Evolutionary conservation across 2,329 filamentous ascomycete species (phyloP).

Genomic region (Passalora sequoiae): DNA sequence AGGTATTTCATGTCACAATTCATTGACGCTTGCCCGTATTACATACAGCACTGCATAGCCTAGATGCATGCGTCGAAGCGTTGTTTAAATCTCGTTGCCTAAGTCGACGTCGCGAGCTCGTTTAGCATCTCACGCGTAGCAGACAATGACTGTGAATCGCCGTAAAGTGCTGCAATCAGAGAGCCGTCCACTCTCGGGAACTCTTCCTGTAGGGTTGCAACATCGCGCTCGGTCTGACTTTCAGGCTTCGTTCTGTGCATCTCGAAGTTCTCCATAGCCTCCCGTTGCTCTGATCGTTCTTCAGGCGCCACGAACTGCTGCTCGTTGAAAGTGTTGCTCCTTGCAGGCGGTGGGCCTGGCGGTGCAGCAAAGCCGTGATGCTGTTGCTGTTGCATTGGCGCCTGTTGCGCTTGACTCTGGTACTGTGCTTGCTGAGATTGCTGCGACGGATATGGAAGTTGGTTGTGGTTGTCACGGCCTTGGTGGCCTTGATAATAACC

Average conservation of each 20-base stretch:
- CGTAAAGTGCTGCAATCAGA: slow-evolving; percentile 44
- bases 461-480: slow-evolving; percentile 8
- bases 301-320: slow-evolving; percentile 37
- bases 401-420: slow-evolving; percentile 9
- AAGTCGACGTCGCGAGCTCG: slow-evolving; percentile 30
- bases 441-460: no score
- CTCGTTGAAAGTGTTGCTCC: slow-evolving; percentile 31
- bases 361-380: slow-evolving; percentile 12
- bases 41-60: no score
- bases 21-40: no score
- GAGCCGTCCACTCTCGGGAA: slow-evolving; percentile 43
- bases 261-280: slow-evolving; percentile 43
- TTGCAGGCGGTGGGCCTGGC: slow-evolving; percentile 17
- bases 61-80: no score
- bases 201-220: slow-evolving; percentile 40
- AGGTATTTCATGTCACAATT: no score
- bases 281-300: slow-evolving; percentile 34
- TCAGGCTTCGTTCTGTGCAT: slow-evolving; percentile 36
- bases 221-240: slow-evolving; percentile 39
- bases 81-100: no score
- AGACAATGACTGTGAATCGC: slow-evolving; percentile 38
- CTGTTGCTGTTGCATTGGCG: slow-evolving; percentile 8
- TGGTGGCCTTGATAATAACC: slow-evolving; percentile 13
- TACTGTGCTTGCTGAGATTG: slow-evolving; percentile 8
- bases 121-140: slow-evolving; percentile 44